Evolutionary conservation across 73 alveolate genomes (phyloP), one percentile per base, ranked within the genome.

Genomic region (Symbiodinium natans): DNA sequence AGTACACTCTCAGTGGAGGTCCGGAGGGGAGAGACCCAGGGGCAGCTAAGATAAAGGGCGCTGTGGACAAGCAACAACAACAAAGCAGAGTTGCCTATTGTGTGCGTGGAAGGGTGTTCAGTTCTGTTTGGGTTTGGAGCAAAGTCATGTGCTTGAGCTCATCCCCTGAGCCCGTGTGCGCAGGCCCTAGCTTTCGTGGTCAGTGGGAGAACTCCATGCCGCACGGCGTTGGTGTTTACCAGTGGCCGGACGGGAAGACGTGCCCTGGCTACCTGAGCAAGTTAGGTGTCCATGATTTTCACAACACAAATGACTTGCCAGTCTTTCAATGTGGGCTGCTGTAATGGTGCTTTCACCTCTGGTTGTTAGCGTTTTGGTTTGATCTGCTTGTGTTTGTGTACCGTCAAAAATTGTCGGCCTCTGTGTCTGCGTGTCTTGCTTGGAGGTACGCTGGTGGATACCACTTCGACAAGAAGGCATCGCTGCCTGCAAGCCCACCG

Each of bases 131-230:
- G n/a, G n/a, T n/a, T n/a, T n/a, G n/a, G n/a, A n/a, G n/a, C n/a
- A n/a, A n/a, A n/a, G n/a, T n/a, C n/a, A n/a, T n/a, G n/a, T n/a
- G n/a, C n/a, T n/a, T n/a, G n/a, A n/a, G n/a, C n/a, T n/a, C n/a
- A n/a, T n/a, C n/a, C n/a, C n/a, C n/a, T n/a, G n/a, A n/a, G n/a
- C n/a, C n/a, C n/a, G n/a, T n/a, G n/a, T 6, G 59, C 59, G 59
- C 77, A 90, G 97, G 97, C 48, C 48, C 97, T n/a, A 90, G 52
- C 97, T 90, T 90, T 59, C 77, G 46, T 25, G 97, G 97, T 40
- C 97, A 90, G 71, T 90, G 97, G 97, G 97, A 90, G 77, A 90
- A 90, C 87, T 90, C 97, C 74, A 83, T 83, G 41, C 97, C 97
- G 36, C 97, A 90, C 29, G 97, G 94, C 56, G 40, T 90, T 17